A percentile compares a stretch with the other conserved stretches of the same genome.
Evolutionary conservation across 2,329 filamentous ascomycete species (phyloP).

Genomic region (Fusarium armeniacum): DNA sequence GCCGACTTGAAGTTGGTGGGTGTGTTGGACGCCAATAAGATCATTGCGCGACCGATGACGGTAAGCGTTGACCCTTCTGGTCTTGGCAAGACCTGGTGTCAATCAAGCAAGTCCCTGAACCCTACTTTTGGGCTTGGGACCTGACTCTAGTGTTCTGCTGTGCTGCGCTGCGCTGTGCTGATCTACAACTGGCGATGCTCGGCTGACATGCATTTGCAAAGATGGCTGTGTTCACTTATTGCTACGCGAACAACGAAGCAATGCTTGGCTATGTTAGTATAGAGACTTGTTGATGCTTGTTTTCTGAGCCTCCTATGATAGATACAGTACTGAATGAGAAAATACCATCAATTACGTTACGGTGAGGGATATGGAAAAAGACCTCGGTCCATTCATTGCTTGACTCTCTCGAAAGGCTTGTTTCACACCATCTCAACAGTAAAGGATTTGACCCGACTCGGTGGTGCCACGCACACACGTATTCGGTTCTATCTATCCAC

Average conservation of each 20-base stretch:
- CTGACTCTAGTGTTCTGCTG: slow-evolving; percentile 37
- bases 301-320: not conserved
- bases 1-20: slow-evolving; percentile 22
- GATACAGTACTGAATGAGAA: not conserved
- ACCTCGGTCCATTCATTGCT: slow-evolving; percentile 26
- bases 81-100: slow-evolving; percentile 40
- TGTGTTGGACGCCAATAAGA: slow-evolving; percentile 18
- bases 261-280: slow-evolving; percentile 9
- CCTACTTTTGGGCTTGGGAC: slow-evolving; percentile 36
- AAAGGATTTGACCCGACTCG: slow-evolving; percentile 37
- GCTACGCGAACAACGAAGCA: slow-evolving; percentile 5
- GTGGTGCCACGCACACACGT: slow-evolving; percentile 37
- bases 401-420: slow-evolving; percentile 16
- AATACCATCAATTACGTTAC: not conserved
- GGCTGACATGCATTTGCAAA: slow-evolving; percentile 39
- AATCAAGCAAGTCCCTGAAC: slow-evolving; percentile 44
- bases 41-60: slow-evolving; percentile 39
- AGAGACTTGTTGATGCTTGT: slow-evolving; percentile 24
- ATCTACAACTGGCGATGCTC: slow-evolving; percentile 41
- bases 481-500: slow-evolving; percentile 33
- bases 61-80: slow-evolving; percentile 34
- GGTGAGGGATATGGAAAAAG: not conserved
- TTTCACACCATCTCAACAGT: slow-evolving; percentile 39
- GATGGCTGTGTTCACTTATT: slow-evolving; percentile 35
- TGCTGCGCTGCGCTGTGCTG: slow-evolving; percentile 18